Evolutionary conservation across 331 rosid species (phyloP).

Genomic region (Quercus lobata): DNA sequence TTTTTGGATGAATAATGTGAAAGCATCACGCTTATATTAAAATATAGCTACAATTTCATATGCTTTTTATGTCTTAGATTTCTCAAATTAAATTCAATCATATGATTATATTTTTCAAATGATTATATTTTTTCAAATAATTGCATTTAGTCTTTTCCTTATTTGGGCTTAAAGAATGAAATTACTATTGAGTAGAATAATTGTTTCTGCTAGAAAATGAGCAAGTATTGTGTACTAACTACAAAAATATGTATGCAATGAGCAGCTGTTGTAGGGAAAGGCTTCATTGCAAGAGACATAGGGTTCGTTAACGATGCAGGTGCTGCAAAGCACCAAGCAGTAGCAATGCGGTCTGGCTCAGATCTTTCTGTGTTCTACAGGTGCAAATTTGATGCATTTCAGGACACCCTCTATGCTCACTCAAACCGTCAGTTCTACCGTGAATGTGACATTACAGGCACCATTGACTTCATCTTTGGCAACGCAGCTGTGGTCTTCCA

Average conservation of each 20-base stretch:
- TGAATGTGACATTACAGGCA: constrained; percentile 68
- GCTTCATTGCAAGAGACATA: constrained; percentile 70
- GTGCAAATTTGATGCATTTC: constrained; percentile 65
- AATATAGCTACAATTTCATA: too few species aligned
- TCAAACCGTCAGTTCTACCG: constrained; percentile 92
- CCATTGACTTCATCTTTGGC: constrained; percentile 85
- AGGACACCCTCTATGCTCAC: constrained; percentile 79
- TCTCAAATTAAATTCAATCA: too few species aligned
- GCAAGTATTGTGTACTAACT: not conserved
- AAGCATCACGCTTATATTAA: too few species aligned
- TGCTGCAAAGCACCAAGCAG: constrained; percentile 77
- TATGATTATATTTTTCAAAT: too few species aligned
- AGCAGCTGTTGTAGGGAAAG: constrained; percentile 67
- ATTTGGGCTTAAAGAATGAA: too few species aligned
- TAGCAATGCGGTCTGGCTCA: constrained; percentile 72
- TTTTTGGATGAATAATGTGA: too few species aligned
- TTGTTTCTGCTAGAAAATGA: too few species aligned
- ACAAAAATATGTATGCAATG: not conserved
- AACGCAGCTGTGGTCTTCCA: constrained; percentile 75
- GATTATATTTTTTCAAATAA: too few species aligned
- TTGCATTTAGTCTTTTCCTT: too few species aligned
- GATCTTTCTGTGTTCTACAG: constrained; percentile 55
- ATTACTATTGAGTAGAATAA: too few species aligned
- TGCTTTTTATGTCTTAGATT: too few species aligned
- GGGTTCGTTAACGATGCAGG: constrained; percentile 68